Evolutionary conservation across 2,329 filamentous ascomycete species (phyloP), one percentile per base, ranked within the genome.

Genomic region (Fusarium solani-melongenae): DNA sequence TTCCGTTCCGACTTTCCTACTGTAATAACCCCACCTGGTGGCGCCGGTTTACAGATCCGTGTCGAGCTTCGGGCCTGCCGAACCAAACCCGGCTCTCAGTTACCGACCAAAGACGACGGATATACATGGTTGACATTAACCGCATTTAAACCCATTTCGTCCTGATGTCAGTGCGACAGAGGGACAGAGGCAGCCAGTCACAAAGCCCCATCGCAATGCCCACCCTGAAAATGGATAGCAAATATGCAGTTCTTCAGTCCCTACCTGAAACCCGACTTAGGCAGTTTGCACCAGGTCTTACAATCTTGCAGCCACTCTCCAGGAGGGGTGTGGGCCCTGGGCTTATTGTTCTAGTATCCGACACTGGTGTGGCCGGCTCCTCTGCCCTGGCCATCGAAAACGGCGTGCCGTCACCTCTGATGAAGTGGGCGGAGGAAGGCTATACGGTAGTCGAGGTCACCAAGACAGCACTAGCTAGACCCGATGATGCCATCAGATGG

Each of bases 401-500:
- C 74, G 81, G 64, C 67, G 84, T 85, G 59, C 91, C 91, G 0
- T 84, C 87, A 8, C 88, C 89, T 1, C 76, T 89, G 33, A 79
- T 88, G 70, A 94, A 93, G 80, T 93, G 92, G 92, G 91, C 91
- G 0, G 92, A 94, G 78, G 92, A 94, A 80, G 90, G 92, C 2
- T 93, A 89, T 71, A 84, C 88, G 0, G 90, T 93, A 2, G 89
- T 84, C 0, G 86, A 92, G 77, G 77, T 92, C 1, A 44, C 39
- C n/a, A 8, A 17, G 61, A 72, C 20, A 62, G 71, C 29, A 44
- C 66, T 71, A 44, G 60, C 39, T 34, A 57, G 67, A 29, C 59
- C 79, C 6, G 51, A 53, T 20, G 57, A 73, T n/a, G 76, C 74
- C 1, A 63, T 81, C 12, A 10, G 39, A 29, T 66, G 70, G 20